Evolutionary conservation across 2,329 filamentous ascomycete genomes (phyloP).

Genomic region (Shiraia bambusicola): DNA sequence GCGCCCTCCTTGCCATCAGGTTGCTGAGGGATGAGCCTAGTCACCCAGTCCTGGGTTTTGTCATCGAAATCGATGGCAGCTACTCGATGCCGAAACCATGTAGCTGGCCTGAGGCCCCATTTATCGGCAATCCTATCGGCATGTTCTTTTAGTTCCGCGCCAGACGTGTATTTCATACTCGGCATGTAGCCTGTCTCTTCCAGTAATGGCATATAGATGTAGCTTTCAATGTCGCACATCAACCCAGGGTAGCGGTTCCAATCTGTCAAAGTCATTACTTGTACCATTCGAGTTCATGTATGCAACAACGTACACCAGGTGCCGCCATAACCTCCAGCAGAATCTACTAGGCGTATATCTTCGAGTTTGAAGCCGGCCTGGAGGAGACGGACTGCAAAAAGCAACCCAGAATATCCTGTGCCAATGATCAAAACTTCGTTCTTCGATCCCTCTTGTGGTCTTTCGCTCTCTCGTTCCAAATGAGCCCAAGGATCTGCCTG

Average conservation of each 20-base stretch:
- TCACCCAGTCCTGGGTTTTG: not conserved
- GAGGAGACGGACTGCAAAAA: slow-evolving; percentile 42
- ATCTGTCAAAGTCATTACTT: too few relatives aligned
- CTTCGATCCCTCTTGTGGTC: not conserved
- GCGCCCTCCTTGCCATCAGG: slow-evolving; percentile 4
- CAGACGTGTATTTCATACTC: slow-evolving; percentile 47
- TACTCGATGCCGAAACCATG: too few relatives aligned
- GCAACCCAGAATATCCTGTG: slow-evolving; percentile 42
- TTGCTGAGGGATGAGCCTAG: slow-evolving; percentile 35
- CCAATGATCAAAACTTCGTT: slow-evolving; percentile 37
- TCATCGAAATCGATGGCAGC: too few relatives aligned
- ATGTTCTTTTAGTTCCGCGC: slow-evolving; percentile 51
- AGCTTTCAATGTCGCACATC: slow-evolving; percentile 60
- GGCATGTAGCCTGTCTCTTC: slow-evolving; percentile 62
- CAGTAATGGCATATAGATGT: slow-evolving; percentile 59
- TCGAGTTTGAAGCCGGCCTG: slow-evolving; percentile 33
- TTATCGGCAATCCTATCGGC: slow-evolving; percentile 24
- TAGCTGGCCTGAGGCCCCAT: slow-evolving; percentile 1
- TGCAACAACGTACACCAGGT: too few relatives aligned
- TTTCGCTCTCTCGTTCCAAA: not conserved
- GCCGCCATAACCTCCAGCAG: slow-evolving; percentile 47
- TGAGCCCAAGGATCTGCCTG: slow-evolving; percentile 1
- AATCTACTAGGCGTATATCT: slow-evolving; percentile 45
- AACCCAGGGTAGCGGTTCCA: slow-evolving; percentile 52
- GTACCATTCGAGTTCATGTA: too few relatives aligned